phyloP scores from a whole-genome alignment of 192 early-diverging fungal species.

The Chytriomyces hyalinus region DNA sequence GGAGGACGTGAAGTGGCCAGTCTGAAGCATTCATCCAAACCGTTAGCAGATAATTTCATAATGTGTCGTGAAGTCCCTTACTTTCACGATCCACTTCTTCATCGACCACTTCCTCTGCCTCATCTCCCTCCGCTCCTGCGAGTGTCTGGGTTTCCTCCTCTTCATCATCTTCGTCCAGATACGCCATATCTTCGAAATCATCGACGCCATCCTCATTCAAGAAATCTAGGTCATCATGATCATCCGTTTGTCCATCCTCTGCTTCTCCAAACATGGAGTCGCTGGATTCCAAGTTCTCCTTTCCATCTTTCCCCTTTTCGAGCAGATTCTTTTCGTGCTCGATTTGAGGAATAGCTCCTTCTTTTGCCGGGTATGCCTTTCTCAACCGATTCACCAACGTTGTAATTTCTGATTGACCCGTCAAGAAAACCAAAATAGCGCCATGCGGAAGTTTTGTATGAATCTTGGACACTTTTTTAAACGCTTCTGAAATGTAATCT shows the following conservation, averaged over 20 bases:
- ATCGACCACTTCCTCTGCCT: constrained; percentile 61
- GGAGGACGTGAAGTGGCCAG: constrained; percentile 86
- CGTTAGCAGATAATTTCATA: neutral
- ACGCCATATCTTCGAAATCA: constrained; percentile 58
- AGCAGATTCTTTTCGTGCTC: constrained; percentile 30
- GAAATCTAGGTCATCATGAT: constrained; percentile 21
- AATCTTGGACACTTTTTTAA: constrained; percentile 92
- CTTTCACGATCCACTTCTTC: constrained; percentile 61
- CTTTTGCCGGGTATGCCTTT: constrained; percentile 67
- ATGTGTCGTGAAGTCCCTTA: constrained; percentile 47
- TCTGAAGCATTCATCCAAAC: constrained; percentile 28
- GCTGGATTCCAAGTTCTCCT: neutral
- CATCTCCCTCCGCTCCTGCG: constrained; percentile 71
- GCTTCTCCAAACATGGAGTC: constrained; percentile 42
- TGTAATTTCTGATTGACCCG: constrained; percentile 93
- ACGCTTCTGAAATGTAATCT: constrained; percentile 87
- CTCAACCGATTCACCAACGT: constrained; percentile 77
- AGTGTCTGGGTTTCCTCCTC: constrained; percentile 40
- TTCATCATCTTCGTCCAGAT: constrained; percentile 66
- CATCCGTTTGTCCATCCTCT: constrained; percentile 37
- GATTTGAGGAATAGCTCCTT: neutral
- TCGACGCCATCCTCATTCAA: constrained; percentile 34
- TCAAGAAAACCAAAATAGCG: constrained; percentile 93
- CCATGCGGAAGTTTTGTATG: constrained; percentile 91
- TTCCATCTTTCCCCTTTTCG: constrained; percentile 35